phyloP scores from a whole-genome alignment of 805 yeast genomes.

The Nematodospora valgi region DNA sequence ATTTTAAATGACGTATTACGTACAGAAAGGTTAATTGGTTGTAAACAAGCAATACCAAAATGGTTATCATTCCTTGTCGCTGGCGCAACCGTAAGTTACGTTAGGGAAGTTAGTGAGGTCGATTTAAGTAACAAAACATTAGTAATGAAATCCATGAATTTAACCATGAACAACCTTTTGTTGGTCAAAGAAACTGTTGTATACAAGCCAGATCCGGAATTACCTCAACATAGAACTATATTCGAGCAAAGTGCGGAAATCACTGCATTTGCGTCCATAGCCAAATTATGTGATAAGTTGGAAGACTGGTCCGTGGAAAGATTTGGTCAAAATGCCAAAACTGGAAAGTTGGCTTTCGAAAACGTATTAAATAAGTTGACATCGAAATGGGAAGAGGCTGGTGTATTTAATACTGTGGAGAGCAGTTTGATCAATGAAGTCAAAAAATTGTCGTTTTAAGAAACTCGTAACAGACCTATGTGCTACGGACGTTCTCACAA shows the following conservation, averaged over 20 bases:
- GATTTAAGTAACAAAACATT: slow-evolving; percentile 63
- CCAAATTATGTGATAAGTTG: slow-evolving; percentile 68
- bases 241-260: slow-evolving; percentile 86
- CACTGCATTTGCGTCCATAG: slow-evolving; percentile 75
- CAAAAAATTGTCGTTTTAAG: slow-evolving; percentile 8
- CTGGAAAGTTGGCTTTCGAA: slow-evolving; percentile 85
- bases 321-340: slow-evolving; percentile 80
- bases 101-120: slow-evolving; percentile 85
- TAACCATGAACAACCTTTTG: slow-evolving; percentile 74
- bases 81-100: slow-evolving; percentile 68
- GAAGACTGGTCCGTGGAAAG: slow-evolving; percentile 93
- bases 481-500: too few relatives aligned
- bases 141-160: slow-evolving; percentile 78
- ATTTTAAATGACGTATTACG: slow-evolving; percentile 53
- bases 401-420: slow-evolving; percentile 30
- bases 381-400: slow-evolving; percentile 41
- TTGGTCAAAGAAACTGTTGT: slow-evolving; percentile 85
- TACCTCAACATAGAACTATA: slow-evolving; percentile 50
- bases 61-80: slow-evolving; percentile 80
- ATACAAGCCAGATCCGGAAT: slow-evolving; percentile 63
- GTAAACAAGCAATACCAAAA: slow-evolving; percentile 78
- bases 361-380: slow-evolving; percentile 57
- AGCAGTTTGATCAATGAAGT: slow-evolving; percentile 9
- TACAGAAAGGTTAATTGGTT: slow-evolving; percentile 85
- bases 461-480: not conserved